These are phyloP conservation scores for Rhamnella rubrinervis DNA, from an alignment of 331 rosid genomes.

Conservation along the genomic window DNA sequence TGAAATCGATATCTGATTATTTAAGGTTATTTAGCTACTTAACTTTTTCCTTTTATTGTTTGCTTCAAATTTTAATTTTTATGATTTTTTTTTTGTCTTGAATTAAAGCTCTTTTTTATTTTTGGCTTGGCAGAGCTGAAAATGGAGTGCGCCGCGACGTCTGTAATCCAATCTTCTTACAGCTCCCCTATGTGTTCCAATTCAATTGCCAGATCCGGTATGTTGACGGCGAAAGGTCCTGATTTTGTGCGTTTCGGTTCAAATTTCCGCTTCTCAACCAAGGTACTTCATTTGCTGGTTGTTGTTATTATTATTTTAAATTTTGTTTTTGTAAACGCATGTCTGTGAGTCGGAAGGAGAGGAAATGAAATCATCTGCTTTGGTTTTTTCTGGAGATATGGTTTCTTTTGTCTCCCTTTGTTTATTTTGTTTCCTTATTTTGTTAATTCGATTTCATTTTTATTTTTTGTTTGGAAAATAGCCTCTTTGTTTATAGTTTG, in stretches of 20 bases:
- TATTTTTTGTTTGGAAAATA: too few relatives aligned
- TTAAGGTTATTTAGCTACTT: not conserved
- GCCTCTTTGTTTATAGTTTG: too few relatives aligned
- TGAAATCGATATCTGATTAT: not conserved
- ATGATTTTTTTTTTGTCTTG: too few relatives aligned
- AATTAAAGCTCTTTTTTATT: not conserved
- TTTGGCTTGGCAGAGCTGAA: conserved; percentile 24
- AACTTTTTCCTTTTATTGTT: too few relatives aligned
- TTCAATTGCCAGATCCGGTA: conserved; percentile 31
- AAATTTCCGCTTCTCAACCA: conserved; percentile 32
- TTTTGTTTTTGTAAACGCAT: not conserved
- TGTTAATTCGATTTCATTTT: not conserved
- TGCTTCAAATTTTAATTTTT: not conserved
- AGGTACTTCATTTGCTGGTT: conserved; percentile 30
- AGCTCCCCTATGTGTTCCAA: conserved; percentile 29
- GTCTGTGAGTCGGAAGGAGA: conserved; percentile 9
- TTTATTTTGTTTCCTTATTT: not conserved
- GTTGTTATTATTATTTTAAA: not conserved
- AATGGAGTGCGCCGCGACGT: conserved; percentile 59
- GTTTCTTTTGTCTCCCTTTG: not conserved
- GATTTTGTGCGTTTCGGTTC: conserved; percentile 31
- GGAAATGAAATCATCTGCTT: not conserved
- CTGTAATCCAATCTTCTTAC: conserved; percentile 43
- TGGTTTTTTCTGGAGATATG: not conserved
- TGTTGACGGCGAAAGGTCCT: conserved; percentile 28